phyloP scores from a whole-genome alignment of 192 early-diverging fungal species.

The Coemansia erecta region DNA sequence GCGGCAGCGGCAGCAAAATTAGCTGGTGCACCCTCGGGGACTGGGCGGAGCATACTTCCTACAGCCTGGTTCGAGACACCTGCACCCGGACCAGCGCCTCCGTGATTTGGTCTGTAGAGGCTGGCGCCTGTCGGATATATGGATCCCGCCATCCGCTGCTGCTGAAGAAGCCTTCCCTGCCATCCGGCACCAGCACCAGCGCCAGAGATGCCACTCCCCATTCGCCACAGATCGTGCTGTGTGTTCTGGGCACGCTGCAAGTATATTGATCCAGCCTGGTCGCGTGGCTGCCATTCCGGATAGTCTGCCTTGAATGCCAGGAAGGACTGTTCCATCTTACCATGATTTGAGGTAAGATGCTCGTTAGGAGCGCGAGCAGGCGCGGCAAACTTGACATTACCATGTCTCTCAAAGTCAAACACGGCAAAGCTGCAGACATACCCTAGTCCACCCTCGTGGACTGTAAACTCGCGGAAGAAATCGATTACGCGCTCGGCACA shows the following conservation, averaged over 20 bases:
- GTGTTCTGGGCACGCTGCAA: conserved; percentile 59
- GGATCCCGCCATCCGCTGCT: conserved; percentile 51
- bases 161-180: conserved; percentile 49
- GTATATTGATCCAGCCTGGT: conserved; percentile 77
- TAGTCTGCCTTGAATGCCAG: conserved; percentile 94
- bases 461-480: conserved; percentile 94
- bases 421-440: conserved; percentile 97
- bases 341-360: conserved; percentile 73
- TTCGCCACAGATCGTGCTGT: conserved; percentile 51
- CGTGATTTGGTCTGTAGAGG: conserved; percentile 21
- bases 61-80: conserved; percentile 8
- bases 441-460: conserved; percentile 86
- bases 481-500: conserved; percentile 80
- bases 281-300: conserved; percentile 88
- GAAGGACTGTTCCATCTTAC: conserved; percentile 99
- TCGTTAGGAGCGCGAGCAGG: conserved; percentile 59
- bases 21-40: conserved; percentile 9
- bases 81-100: neutral
- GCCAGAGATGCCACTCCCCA: conserved; percentile 10
- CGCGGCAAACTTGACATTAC: conserved; percentile 85
- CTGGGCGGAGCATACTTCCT: neutral
- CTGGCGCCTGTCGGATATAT: conserved; percentile 48
- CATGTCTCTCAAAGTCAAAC: conserved; percentile 90
- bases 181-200: conserved; percentile 35
- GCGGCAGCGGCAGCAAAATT: neutral